These are phyloP conservation scores for Saccharomycopsis malanga DNA, from an alignment of 805 yeast species.

Conservation along the genomic window DNA sequence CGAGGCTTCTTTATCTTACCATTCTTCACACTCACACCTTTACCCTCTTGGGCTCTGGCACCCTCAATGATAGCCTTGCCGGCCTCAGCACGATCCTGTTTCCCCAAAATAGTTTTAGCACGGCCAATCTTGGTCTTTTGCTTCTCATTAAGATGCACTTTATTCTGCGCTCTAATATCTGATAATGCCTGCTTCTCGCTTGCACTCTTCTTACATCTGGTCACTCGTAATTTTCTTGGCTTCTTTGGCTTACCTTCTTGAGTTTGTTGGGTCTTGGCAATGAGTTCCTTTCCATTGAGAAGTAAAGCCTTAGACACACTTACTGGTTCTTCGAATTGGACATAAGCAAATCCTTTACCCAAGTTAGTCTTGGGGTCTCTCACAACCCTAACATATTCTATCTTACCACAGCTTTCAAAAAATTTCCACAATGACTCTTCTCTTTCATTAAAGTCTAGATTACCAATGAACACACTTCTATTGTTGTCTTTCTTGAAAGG, in stretches of 20 bases:
- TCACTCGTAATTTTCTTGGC: conserved; percentile 64
- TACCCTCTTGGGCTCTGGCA: conserved; percentile 67
- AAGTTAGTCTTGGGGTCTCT: conserved; percentile 90
- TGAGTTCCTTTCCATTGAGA: conserved; percentile 59
- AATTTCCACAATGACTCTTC: conserved; percentile 87
- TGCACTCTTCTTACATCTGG: conserved; percentile 51
- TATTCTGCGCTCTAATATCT: conserved; percentile 27
- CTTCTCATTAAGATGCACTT: conserved; percentile 42
- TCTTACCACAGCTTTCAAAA: conserved; percentile 56
- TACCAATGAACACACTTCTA: conserved; percentile 85
- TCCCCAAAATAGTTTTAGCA: conserved; percentile 67
- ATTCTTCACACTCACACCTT: conserved; percentile 40
- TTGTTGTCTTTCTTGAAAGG: conserved; percentile 82
- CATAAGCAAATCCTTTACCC: conserved; percentile 96
- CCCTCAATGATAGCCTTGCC: conserved; percentile 67
- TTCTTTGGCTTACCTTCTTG: conserved; percentile 32
- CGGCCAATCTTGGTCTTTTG: conserved; percentile 77
- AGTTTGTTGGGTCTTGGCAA: conserved; percentile 28
- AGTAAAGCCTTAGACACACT: conserved; percentile 77
- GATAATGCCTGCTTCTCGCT: conserved; percentile 23
- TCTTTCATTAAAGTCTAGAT: conserved; percentile 83
- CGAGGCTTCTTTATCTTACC: conserved; percentile 41
- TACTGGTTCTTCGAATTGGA: conserved; percentile 72
- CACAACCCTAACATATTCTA: conserved; percentile 83
- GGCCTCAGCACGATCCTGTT: conserved; percentile 66